Conservation (phyloP, 1,284 basidiomycete species). For the Pascua guehoae region DNA sequence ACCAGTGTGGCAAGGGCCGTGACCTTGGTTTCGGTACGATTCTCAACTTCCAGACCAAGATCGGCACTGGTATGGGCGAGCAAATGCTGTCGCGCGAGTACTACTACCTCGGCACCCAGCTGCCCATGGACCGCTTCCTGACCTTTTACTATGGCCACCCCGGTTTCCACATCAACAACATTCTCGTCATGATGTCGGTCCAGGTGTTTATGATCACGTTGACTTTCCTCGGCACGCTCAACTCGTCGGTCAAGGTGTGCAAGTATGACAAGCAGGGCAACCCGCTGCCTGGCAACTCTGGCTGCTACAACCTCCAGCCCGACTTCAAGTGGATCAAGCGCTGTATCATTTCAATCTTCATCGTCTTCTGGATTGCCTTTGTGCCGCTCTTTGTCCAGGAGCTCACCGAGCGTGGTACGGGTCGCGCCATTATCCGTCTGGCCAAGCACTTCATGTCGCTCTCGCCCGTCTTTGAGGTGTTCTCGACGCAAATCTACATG, state of each 20-base stretch:
- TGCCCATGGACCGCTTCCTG: conserved; percentile 96
- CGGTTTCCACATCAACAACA: conserved; percentile 99
- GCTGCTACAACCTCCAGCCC: conserved; percentile 85
- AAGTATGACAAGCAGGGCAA: conserved; percentile 65
- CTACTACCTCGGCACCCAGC: conserved; percentile 98
- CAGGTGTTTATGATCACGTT: conserved; percentile 85
- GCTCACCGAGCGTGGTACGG: conserved; percentile 85
- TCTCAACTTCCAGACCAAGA: conserved; percentile 99
- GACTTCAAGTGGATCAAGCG: conserved; percentile 90
- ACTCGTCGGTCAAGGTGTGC: conserved; percentile 73
- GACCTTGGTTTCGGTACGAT: conserved; percentile 99
- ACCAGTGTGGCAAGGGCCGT: conserved; percentile 94
- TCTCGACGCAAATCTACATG: conserved; percentile 92
- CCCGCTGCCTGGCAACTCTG: conserved; percentile 44
- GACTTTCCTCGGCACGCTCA: conserved; percentile 87
- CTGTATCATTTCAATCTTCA: conserved; percentile 91
- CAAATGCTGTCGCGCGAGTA: conserved; percentile 99
- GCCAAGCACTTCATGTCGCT: conserved; percentile 87
- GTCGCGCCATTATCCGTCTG: conserved; percentile 79
- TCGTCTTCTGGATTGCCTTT: conserved; percentile 94
- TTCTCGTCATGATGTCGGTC: conserved; percentile 90
- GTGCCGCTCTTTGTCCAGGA: conserved; percentile 92
- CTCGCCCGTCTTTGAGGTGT: conserved; percentile 93
- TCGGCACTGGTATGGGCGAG: conserved; percentile 99
- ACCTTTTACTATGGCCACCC: conserved; percentile 99